phyloP scores from a whole-genome alignment of 345 rosid genomes.

The thale cress (Arabidopsis thaliana) region TAIR10.1 NC_003074.8:20169001-20169500 shows the following conservation, averaged over 20 bases:
- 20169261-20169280: conserved; percentile 46
- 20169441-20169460: conserved; percentile 51
- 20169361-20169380: conserved; percentile 63
- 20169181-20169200: neutral
- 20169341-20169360: conserved; percentile 91
- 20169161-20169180: neutral
- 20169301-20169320: conserved; percentile 91
- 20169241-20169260: neutral
- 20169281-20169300: conserved; percentile 83
- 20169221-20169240: neutral
- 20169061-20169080: conserved; percentile 96
- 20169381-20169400: conserved; percentile 6
- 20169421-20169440: neutral
- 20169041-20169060: conserved; percentile 99
- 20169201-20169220: neutral
- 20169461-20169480: conserved; percentile 91
- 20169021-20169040: conserved; percentile 97
- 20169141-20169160: neutral
- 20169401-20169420: neutral
- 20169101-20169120: conserved; percentile 52
- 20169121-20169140: conserved; percentile 13
- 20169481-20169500: conserved; percentile 90
- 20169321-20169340: conserved; percentile 97
- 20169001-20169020: conserved; percentile 48
- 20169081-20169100: conserved; percentile 84